These are phyloP conservation scores for Gastrolobium bilobum DNA, from an alignment of 306 rosid species.

Conservation along the genomic window DNA sequence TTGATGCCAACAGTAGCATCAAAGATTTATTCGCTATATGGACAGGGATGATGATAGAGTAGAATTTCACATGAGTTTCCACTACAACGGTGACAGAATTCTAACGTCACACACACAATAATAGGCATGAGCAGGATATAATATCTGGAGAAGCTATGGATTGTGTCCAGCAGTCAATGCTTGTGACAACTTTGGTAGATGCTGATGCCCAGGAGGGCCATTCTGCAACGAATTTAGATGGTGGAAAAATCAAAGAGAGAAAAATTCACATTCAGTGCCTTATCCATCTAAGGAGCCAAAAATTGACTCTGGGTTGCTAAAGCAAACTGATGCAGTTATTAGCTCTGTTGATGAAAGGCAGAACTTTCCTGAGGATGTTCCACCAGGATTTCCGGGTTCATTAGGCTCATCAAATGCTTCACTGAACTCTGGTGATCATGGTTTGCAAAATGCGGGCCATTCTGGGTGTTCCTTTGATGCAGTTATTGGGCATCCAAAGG, in stretches of 20 bases:
- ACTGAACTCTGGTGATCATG: constrained; percentile 48
- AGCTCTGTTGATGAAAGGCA: constrained; percentile 54
- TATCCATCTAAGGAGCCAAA: not conserved
- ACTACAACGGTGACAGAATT: constrained; percentile 58
- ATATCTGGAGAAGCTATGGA: constrained; percentile 75
- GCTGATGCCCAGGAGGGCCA: constrained; percentile 60
- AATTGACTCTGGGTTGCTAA: not conserved
- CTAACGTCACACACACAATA: constrained; percentile 57
- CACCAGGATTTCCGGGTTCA: constrained; percentile 95
- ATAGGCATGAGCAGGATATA: constrained; percentile 71
- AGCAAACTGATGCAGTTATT: constrained; percentile 49
- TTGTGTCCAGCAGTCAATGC: constrained; percentile 60
- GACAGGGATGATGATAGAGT: constrained; percentile 76
- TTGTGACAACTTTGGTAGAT: constrained; percentile 55
- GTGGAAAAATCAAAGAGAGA: constrained; percentile 55
- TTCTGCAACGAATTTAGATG: constrained; percentile 57
- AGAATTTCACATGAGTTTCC: constrained; percentile 69
- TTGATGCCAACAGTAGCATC: too few species aligned
- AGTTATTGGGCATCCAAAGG: constrained; percentile 76
- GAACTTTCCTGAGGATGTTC: constrained; percentile 72
- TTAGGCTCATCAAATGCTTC: constrained; percentile 53
- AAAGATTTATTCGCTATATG: too few species aligned
- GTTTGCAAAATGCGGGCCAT: constrained; percentile 49
- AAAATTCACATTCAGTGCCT: constrained; percentile 47
- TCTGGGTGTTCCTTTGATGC: constrained; percentile 51